Evolutionary conservation across 257 asterid genomes (phyloP).

Genomic region (Penstemon eatonii): DNA sequence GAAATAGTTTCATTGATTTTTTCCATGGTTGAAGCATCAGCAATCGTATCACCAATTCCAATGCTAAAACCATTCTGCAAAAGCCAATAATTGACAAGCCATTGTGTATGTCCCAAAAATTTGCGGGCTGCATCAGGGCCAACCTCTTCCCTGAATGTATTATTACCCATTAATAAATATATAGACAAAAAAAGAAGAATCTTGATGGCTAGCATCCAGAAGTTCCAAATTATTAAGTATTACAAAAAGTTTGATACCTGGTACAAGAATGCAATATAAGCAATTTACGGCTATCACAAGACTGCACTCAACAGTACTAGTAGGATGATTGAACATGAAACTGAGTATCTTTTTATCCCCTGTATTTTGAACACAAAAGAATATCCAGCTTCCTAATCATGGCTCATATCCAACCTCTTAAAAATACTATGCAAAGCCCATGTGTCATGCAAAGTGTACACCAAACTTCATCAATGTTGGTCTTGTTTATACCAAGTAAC

Average conservation of each 20-base stretch:
- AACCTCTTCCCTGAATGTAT: conserved; percentile 87
- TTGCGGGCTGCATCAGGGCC: conserved; percentile 99
- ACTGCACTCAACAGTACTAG: not conserved
- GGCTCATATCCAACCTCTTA: too few relatives aligned
- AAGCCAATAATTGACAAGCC: conserved; percentile 99
- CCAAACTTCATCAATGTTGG: not conserved
- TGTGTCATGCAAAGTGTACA: not conserved
- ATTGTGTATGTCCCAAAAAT: conserved; percentile 96
- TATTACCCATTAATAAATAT: conserved; percentile 1
- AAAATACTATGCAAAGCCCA: not conserved
- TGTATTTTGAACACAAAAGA: too few relatives aligned
- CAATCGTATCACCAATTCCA: conserved; percentile 99
- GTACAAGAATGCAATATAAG: too few relatives aligned
- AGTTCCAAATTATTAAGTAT: not conserved
- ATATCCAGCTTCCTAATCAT: too few relatives aligned
- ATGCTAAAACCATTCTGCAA: conserved; percentile 92
- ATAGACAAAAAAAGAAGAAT: conserved; percentile 11
- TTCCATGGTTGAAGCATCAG: conserved; percentile 92
- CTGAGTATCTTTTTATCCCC: not conserved
- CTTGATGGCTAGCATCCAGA: not conserved
- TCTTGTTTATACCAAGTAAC: not conserved
- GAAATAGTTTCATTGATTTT: conserved; percentile 80
- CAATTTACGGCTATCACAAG: not conserved
- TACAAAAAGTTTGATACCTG: not conserved
- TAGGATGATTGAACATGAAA: not conserved